Base-by-base conservation (phyloP, 305 asterid species). In the Plantago lanceolata region DNA sequence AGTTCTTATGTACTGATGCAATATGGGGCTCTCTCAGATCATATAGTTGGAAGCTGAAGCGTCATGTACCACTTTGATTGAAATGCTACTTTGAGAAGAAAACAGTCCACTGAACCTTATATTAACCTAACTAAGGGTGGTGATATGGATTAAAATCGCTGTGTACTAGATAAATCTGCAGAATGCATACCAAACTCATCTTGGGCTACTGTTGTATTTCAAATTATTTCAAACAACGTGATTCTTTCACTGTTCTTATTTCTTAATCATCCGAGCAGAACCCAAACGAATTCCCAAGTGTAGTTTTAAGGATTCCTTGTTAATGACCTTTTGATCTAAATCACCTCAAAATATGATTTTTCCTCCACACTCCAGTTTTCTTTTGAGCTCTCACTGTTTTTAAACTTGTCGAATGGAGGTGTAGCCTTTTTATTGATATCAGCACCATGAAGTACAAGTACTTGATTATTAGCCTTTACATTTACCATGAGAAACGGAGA, bases 1-100 rank as follows among this genome's bases (percentile, higher is more conserved):
- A 24, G 29, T 61, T 51, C 24, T 31, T 43, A 52, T 51, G 6
- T 56, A 15, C 49, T 19, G 72, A 37, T 33, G 68, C 51, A 65
- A 29, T 72, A 58, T 63, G 65, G 45, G 65, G 60, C 35, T 18
- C 40, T 18, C 33, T 28, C 20, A 26, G 40, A 55, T 8, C 8
- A 37, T 56, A 28, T 40, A 29, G 21, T 29, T 56, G 44, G 43
- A 56, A n/a, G 44, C 2, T 26, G 28, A 52, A 52, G 28, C 24
- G n/a, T 49, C 0, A 18, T 21, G 19, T n/a, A 11, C 6, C 20
- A n/a, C 12, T 19, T 50, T 19, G 28, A 26, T 29, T 26, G 40
- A 12, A 55, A 26, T 26, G 17, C 0, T 28, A 21, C 20, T 15
- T 55, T 6, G 1, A 17, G 40, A 4, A 19, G 18, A 55, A 26